Evolutionary conservation across 495 filamentous ascomycete genomes (phyloP).

Genomic region (Xylona heveae): DNA sequence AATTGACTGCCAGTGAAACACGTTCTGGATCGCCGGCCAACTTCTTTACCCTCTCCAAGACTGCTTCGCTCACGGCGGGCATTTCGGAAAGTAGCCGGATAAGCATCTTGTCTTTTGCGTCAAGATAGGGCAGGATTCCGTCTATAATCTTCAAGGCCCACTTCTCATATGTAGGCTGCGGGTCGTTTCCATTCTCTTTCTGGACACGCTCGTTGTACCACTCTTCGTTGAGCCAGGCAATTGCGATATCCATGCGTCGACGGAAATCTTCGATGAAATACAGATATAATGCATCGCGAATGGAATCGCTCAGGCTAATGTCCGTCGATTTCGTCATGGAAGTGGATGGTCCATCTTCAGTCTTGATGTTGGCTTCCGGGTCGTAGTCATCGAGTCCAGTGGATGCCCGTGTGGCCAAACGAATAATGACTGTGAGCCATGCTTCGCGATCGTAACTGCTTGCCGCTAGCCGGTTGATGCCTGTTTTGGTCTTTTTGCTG

Average conservation of each 20-base stretch:
- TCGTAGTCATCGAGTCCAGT: slow-evolving; percentile 34
- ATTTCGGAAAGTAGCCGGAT: slow-evolving; percentile 85
- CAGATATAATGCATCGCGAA: slow-evolving; percentile 58
- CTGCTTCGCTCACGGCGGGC: slow-evolving; percentile 45
- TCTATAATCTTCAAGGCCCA: slow-evolving; percentile 68
- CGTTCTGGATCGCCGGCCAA: slow-evolving; percentile 79
- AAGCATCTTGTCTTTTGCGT: slow-evolving; percentile 66
- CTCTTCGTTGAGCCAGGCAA: slow-evolving; percentile 88
- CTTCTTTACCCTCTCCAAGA: slow-evolving; percentile 54
- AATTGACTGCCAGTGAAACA: slow-evolving; percentile 36
- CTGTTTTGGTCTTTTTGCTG: slow-evolving; percentile 25
- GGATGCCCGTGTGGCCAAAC: slow-evolving; percentile 63
- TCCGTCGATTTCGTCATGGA: slow-evolving; percentile 11
- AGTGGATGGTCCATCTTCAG: slow-evolving; percentile 18
- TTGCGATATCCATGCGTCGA: slow-evolving; percentile 61
- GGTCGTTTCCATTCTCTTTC: slow-evolving; percentile 19
- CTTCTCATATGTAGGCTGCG: slow-evolving; percentile 37
- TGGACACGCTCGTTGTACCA: slow-evolving; percentile 84
- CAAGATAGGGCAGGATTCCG: slow-evolving; percentile 70
- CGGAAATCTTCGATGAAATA: slow-evolving; percentile 86
- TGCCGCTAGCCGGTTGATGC: slow-evolving; percentile 67
- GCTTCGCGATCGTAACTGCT: slow-evolving; percentile 73
- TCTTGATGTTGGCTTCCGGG: slow-evolving; percentile 22
- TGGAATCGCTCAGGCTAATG: slow-evolving; percentile 34
- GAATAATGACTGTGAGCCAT: slow-evolving; percentile 72